These are phyloP conservation scores for Talaromyces liani DNA, from an alignment of 495 filamentous ascomycete species.

Conservation along the genomic window DNA sequence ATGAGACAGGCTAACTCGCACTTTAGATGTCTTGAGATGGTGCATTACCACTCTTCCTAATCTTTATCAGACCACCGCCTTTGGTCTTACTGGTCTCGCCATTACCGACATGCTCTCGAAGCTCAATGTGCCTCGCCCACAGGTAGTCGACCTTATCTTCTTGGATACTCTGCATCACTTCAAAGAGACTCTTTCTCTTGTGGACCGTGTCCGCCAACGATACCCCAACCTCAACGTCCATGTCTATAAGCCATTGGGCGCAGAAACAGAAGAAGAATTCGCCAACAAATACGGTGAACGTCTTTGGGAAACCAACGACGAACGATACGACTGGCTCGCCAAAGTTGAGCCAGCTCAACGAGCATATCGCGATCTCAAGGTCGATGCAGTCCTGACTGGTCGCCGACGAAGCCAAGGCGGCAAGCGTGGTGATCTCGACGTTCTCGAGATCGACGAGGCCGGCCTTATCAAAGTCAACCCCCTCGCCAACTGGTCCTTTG, in stretches of 20 bases:
- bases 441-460: conserved; percentile 88
- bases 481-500: conserved; percentile 92
- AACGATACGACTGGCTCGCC: conserved; percentile 92
- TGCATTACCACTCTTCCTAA: conserved; percentile 82
- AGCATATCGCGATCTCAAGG: conserved; percentile 79
- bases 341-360: conserved; percentile 96
- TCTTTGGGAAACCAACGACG: conserved; percentile 78
- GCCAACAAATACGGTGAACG: conserved; percentile 70
- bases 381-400: conserved; percentile 91
- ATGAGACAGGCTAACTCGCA: background rate
- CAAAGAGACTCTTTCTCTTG: conserved; percentile 74
- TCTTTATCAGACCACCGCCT: conserved; percentile 95
- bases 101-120: conserved; percentile 94
- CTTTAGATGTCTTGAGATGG: conserved; percentile 79
- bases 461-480: conserved; percentile 97
- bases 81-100: conserved; percentile 87
- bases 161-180: conserved; percentile 97
- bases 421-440: conserved; percentile 77
- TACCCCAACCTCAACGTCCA: conserved; percentile 79
- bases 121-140: conserved; percentile 59
- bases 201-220: conserved; percentile 64
- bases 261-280: conserved; percentile 65
- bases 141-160: conserved; percentile 83
- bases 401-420: conserved; percentile 89
- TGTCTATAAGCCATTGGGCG: conserved; percentile 75